Conservation (phyloP, 2,329 filamentous ascomycete species). For the Trichophyton mentagrophytes region DNA sequence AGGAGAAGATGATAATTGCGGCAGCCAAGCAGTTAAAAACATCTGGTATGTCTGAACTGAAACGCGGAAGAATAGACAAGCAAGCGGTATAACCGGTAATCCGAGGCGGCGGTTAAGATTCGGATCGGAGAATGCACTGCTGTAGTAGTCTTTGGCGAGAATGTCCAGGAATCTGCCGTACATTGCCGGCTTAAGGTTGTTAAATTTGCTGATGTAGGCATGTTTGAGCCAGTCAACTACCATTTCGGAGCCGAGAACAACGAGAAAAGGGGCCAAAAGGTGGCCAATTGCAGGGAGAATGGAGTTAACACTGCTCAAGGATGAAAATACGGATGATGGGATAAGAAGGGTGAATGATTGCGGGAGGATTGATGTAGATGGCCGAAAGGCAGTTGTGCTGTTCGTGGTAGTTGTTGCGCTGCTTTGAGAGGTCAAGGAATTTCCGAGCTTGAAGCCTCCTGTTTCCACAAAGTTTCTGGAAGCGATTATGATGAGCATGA, state of each 20-base stretch:
- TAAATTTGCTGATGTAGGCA: constrained; percentile 96
- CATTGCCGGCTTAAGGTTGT: constrained; percentile 83
- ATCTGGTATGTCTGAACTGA: constrained; percentile 95
- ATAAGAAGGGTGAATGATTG: constrained; percentile 75
- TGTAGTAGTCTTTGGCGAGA: constrained; percentile 94
- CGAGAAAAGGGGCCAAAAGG: constrained; percentile 79
- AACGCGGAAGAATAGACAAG: constrained; percentile 86
- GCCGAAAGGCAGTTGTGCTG: constrained; percentile 37
- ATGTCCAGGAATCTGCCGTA: constrained; percentile 88
- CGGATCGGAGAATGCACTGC: constrained; percentile 82
- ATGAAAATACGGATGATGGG: constrained; percentile 43
- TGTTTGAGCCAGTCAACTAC: constrained; percentile 95
- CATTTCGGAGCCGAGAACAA: constrained; percentile 94
- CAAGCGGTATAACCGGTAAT: constrained; percentile 79
- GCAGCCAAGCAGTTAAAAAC: constrained; percentile 81
- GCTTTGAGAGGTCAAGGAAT: constrained; percentile 22
- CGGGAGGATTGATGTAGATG: constrained; percentile 61
- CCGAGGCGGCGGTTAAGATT: constrained; percentile 82
- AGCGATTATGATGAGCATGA: constrained; percentile 93
- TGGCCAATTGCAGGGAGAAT: constrained; percentile 48
- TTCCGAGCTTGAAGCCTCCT: constrained; percentile 56
- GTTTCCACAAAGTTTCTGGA: constrained; percentile 94
- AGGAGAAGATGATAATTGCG: constrained; percentile 32
- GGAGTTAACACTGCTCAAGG: constrained; percentile 31
- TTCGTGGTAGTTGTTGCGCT: constrained; percentile 25